Conservation (phyloP, 208 protist genomes). For the Trichomonas gallinae region DNA sequence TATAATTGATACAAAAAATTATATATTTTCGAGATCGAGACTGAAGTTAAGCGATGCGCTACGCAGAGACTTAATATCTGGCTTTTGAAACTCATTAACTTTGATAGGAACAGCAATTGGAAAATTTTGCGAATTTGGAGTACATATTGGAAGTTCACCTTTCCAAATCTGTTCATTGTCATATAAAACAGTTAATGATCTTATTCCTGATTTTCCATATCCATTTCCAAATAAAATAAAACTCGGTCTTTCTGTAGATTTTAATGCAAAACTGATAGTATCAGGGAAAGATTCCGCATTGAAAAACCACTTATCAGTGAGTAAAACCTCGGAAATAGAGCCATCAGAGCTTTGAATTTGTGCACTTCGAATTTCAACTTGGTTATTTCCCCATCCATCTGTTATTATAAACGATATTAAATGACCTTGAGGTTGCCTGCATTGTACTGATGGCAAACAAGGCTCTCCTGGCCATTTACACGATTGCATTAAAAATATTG, state of each 20-base stretch:
- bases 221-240: constrained; percentile 10
- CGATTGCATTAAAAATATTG: background rate
- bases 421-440: background rate
- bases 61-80: background rate
- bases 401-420: background rate
- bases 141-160: background rate
- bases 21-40: background rate
- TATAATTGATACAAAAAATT: no score
- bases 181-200: background rate
- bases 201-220: background rate
- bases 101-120: constrained; percentile 9
- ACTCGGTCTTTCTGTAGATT: background rate
- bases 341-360: background rate
- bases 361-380: background rate
- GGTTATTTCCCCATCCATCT: background rate
- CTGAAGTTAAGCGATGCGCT: background rate
- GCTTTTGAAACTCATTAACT: background rate
- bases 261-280: background rate
- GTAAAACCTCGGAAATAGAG: background rate
- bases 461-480: background rate
- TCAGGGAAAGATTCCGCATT: background rate
- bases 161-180: background rate
- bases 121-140: background rate
- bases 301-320: background rate
- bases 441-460: background rate